Conservation (phyloP, 768 basidiomycete species). For the Crassisporium funariophilum region DNA sequence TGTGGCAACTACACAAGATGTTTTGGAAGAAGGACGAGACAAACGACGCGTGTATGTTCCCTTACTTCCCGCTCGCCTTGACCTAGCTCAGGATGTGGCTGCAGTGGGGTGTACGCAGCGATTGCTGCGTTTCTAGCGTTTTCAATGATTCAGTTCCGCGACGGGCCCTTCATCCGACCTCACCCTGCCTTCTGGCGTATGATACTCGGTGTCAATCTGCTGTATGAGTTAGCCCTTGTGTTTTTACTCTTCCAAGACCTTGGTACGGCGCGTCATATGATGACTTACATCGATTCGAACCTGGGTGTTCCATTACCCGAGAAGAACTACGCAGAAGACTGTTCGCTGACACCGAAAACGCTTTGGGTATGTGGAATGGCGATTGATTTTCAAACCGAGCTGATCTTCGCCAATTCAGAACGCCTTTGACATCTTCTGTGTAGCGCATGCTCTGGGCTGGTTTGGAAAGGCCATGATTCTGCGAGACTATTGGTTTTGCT, state of each 20-base stretch:
- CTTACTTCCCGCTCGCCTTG: slow-evolving; percentile 5
- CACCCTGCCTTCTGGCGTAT: slow-evolving; percentile 88
- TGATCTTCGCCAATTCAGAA: slow-evolving; percentile 43
- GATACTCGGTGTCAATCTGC: slow-evolving; percentile 76
- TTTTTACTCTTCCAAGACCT: slow-evolving; percentile 88
- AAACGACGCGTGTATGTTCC: slow-evolving; percentile 73
- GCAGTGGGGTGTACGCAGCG: slow-evolving; percentile 77
- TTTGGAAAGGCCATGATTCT: slow-evolving; percentile 90
- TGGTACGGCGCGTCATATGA: slow-evolving; percentile 72
- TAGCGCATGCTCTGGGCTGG: slow-evolving; percentile 87
- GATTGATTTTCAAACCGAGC: slow-evolving; percentile 4
- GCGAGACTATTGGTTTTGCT: slow-evolving; percentile 93
- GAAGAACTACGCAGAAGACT: slow-evolving; percentile 86
- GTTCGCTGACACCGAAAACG: slow-evolving; percentile 58
- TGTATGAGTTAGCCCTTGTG: slow-evolving; percentile 82
- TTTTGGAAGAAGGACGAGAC: slow-evolving; percentile 82
- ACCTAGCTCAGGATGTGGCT: slow-evolving; percentile 4
- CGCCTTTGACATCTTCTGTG: slow-evolving; percentile 83
- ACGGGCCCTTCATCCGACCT: slow-evolving; percentile 86
- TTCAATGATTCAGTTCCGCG: slow-evolving; percentile 87
- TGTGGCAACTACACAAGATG: slow-evolving; percentile 80
- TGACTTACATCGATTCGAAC: slow-evolving; percentile 74
- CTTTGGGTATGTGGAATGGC: slow-evolving; percentile 59
- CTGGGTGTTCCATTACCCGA: slow-evolving; percentile 77
- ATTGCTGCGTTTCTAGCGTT: slow-evolving; percentile 75